Conservation (phyloP, 2,329 filamentous ascomycete species). For the Colletotrichum navitas region DNA sequence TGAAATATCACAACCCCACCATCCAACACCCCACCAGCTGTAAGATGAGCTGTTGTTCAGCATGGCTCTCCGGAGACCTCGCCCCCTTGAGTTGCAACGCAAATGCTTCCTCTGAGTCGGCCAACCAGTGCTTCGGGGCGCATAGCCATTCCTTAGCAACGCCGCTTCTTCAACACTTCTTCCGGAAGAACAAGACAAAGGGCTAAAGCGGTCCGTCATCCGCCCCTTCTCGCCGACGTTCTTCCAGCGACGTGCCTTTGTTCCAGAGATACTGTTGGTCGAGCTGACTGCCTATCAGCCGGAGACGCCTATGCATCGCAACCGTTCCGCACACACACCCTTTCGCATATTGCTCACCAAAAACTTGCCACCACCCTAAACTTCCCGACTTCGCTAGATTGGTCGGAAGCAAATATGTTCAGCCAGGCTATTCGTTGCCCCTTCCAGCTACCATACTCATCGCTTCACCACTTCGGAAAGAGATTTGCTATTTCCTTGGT, state of each 20-base stretch:
- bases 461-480: background rate
- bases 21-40: constrained; percentile 31
- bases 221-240: constrained; percentile 22
- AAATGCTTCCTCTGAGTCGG: background rate
- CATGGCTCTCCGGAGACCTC: constrained; percentile 9
- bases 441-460: background rate
- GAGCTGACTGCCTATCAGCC: constrained; percentile 19
- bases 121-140: constrained; percentile 1
- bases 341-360: constrained; percentile 14
- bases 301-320: constrained; percentile 21
- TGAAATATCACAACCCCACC: constrained; percentile 38
- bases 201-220: constrained; percentile 16
- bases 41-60: constrained; percentile 33
- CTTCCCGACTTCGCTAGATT: constrained; percentile 37
- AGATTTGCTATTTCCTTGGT: background rate
- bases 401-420: constrained; percentile 14
- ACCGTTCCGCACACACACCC: constrained; percentile 3
- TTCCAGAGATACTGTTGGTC: constrained; percentile 13
- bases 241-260: constrained; percentile 10
- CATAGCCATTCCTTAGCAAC: constrained; percentile 15
- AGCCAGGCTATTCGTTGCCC: background rate
- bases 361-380: constrained; percentile 38
- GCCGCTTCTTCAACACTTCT: constrained; percentile 6
- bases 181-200: constrained; percentile 5
- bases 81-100: constrained; percentile 10